Base-by-base conservation (phyloP, 306 rosid species). In the Castanospermum australe region DNA sequence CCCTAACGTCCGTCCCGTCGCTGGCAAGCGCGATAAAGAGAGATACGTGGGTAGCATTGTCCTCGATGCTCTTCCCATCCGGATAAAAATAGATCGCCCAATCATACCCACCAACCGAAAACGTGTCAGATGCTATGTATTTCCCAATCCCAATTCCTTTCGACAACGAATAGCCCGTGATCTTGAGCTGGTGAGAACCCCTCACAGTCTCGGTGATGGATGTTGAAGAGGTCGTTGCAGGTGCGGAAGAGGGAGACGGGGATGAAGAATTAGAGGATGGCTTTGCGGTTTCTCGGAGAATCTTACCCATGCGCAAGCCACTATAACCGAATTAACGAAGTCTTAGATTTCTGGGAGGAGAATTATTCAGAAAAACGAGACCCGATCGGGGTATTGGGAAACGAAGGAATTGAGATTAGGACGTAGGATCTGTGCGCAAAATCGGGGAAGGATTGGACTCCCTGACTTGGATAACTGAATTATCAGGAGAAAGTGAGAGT, bases 51-150 rank as follows among this genome's bases (percentile, higher is more conserved):
- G 81, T 22, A 28, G 87, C 90, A 82, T 86, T 89, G 81, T 89
- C 90, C 80, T 86, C 90, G 22, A 63, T 70, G 63, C 92, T 89
- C 84, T 89, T 89, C 24, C 92, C 92, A 65, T 89, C 92, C 1
- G 92, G 92, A 45, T 89, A 89, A 45, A 89, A 89, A 48, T 86
- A 89, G 52, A 89, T 84, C 60, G 90, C 90, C 92, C 90, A 89
- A 12, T 87, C 84, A 48, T 86, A 86, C 76, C 92, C 92, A 2
- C 92, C 92, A n/a, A 89, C 90, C 69, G 64, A 60, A 51, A 89
- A 89, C 15, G 78, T 85, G 21, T 89, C 92, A 17, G 92, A 89
- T 8, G 89, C 79, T 21, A 86, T 74, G 81, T 84, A 86, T 67
- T 83, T 86, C 33, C 92, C 90, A n/a, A 86, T 79, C 73, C 92